Base-by-base conservation (phyloP, 2,329 filamentous ascomycete species). In the Pestalotiopsis sp. region DNA sequence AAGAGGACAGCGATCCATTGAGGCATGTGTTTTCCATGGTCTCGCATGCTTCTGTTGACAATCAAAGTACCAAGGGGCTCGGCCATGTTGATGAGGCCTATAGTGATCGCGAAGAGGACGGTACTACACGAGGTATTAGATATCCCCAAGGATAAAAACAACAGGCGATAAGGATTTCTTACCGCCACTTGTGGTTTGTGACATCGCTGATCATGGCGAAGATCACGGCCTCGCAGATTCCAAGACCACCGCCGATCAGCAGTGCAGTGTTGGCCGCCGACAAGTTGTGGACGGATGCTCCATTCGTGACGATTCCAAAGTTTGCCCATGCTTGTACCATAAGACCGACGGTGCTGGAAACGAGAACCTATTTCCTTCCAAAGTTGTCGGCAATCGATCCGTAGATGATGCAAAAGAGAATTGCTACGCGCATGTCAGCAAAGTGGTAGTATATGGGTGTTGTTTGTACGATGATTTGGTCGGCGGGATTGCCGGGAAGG, bases 151-250 rank as follows among this genome's bases (percentile, higher is more conserved):
- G 2, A 20, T n/a, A 27, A 14, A 2, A 13, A 41, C 38, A n/a
- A 41, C 27, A 40, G 20, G 2, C 13, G 12, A 41, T 20, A 13
- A 20, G n/a, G 20, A 31, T n/a, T 40, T 12, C 66, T 66, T 56
- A 70, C 68, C 66, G 41, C 66, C 68, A 68, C 17, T 40, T 31
- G 12, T 63, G 27, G 12, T 45, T n/a, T 3, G 66, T 38, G 7
- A 70, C 25, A 41, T 70, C 63, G 4, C 62, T 56, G 23, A 68
- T 57, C 2, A 64, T 68, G 31, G 63, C 66, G 20, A 70, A 68
- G 4, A 68, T 62, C 40, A 66, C 62, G 5, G 68, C 68, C 41
- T 70, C 68, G 6, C 27, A 62, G 4, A 70, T 59, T 6, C 68
- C 60, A 45, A 68, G n/a, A 13, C 66, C 68, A 6, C 66, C 68